These are phyloP conservation scores for Psilocybe subaeruginosa DNA, from an alignment of 768 basidiomycete species.

Conservation along the genomic window DNA sequence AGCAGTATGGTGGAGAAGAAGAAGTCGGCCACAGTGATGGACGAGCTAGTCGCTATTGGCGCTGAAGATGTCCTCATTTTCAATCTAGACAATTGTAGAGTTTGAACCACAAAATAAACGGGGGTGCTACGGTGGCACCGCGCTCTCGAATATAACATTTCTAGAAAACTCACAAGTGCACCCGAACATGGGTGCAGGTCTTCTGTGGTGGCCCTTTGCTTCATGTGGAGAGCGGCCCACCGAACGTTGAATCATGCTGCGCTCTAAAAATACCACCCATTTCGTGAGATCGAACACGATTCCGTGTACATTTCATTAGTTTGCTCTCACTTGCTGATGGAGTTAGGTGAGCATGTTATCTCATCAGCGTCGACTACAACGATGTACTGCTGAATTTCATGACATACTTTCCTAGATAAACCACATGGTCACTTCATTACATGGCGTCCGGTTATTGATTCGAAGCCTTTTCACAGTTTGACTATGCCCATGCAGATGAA, in stretches of 20 bases:
- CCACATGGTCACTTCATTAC: neutral
- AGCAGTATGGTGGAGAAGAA: slow-evolving; percentile 92
- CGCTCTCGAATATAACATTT: neutral
- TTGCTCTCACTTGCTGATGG: neutral
- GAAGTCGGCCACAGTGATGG: slow-evolving; percentile 83
- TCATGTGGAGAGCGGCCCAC: neutral
- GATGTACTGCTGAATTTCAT: neutral
- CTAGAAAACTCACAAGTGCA: neutral
- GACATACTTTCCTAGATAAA: neutral
- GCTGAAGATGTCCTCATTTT: slow-evolving; percentile 92
- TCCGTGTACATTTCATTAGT: neutral
- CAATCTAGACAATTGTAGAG: slow-evolving; percentile 92
- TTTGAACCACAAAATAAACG: slow-evolving; percentile 41
- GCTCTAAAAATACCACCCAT: neutral
- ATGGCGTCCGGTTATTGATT: neutral
- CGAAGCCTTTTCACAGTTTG: neutral
- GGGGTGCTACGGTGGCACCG: slow-evolving; percentile 6
- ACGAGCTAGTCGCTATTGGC: slow-evolving; percentile 77
- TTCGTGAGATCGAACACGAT: neutral
- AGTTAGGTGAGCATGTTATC: neutral
- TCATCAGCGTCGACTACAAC: neutral
- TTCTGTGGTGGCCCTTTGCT: neutral
- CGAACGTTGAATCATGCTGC: neutral
- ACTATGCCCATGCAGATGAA: neutral
- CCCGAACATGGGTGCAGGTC: neutral